Conservation (phyloP, 768 basidiomycete genomes). For the Xerocomus spinulosus region DNA sequence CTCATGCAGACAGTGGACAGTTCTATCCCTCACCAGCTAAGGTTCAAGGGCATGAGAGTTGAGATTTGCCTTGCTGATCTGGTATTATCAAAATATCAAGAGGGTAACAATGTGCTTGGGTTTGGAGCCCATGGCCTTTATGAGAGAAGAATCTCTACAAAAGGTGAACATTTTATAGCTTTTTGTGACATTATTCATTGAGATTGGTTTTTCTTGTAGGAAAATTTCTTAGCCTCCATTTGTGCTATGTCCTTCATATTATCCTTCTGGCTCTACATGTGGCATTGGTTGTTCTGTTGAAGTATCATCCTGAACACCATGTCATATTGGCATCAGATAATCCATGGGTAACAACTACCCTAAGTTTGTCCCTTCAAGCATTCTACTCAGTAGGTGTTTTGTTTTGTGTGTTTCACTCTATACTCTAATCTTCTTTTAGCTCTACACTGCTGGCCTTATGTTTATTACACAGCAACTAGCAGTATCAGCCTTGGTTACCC, state of each 20-base stretch:
- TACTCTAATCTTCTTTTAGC: neutral
- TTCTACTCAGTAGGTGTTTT: neutral
- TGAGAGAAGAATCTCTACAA: neutral
- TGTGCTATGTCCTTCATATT: neutral
- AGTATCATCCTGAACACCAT: neutral
- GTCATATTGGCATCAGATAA: neutral
- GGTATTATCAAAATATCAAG: neutral
- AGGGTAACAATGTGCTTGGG: neutral
- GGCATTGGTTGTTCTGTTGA: neutral
- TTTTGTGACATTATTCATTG: neutral
- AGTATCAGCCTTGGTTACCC: neutral
- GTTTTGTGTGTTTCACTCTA: neutral
- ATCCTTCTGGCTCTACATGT: neutral
- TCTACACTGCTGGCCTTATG: constrained; percentile 17
- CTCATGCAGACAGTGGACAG: neutral
- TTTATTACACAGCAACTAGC: constrained; percentile 19
- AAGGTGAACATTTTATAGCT: neutral
- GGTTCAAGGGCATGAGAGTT: neutral
- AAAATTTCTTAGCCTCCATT: neutral
- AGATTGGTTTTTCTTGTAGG: neutral
- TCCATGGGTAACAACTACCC: neutral
- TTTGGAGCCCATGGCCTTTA: no score
- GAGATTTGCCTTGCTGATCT: neutral
- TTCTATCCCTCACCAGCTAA: neutral
- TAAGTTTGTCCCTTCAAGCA: neutral